Conservation (phyloP, 169 alveolate genomes). For the Cryptosporidium bovis region DNA sequence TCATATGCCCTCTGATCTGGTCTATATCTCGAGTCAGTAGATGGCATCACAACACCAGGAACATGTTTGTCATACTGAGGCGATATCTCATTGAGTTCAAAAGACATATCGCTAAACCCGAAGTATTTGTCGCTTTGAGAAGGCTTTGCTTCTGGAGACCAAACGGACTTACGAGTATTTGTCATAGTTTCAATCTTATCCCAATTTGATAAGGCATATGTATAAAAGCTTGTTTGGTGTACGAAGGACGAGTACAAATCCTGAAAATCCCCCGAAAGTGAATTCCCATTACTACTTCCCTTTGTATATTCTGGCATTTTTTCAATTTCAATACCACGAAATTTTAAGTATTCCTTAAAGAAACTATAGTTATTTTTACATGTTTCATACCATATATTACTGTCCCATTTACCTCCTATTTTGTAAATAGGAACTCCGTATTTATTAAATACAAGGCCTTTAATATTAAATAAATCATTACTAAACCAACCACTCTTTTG, state of each 20-base stretch:
- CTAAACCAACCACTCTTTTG: conserved; percentile 73
- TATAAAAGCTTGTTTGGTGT: conserved; percentile 7
- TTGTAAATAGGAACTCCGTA: conserved; percentile 35
- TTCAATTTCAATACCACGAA: conserved; percentile 2
- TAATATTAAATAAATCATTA: conserved; percentile 54
- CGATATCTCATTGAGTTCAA: conserved; percentile 89
- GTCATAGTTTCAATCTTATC: conserved; percentile 35
- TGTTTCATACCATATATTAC: conserved; percentile 58
- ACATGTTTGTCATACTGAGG: conserved; percentile 84
- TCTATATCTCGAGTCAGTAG: conserved; percentile 91
- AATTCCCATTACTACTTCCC: not conserved
- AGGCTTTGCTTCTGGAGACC: conserved; percentile 84
- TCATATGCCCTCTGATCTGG: conserved; percentile 97
- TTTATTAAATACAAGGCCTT: conserved; percentile 43
- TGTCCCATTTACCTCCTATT: conserved; percentile 74
- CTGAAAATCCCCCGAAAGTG: not conserved
- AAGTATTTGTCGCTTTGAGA: conserved; percentile 80
- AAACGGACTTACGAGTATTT: conserved; percentile 49
- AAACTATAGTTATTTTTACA: not conserved
- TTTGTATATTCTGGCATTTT: not conserved
- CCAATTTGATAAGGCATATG: conserved; percentile 33
- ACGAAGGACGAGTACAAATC: not conserved
- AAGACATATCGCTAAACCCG: conserved; percentile 87
- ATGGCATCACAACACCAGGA: conserved; percentile 86
- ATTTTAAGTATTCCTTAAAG: not conserved